Evolutionary conservation across 2,329 filamentous ascomycete species (phyloP), one percentile per base, ranked within the genome.

Genomic region (Penicillium sp.): DNA sequence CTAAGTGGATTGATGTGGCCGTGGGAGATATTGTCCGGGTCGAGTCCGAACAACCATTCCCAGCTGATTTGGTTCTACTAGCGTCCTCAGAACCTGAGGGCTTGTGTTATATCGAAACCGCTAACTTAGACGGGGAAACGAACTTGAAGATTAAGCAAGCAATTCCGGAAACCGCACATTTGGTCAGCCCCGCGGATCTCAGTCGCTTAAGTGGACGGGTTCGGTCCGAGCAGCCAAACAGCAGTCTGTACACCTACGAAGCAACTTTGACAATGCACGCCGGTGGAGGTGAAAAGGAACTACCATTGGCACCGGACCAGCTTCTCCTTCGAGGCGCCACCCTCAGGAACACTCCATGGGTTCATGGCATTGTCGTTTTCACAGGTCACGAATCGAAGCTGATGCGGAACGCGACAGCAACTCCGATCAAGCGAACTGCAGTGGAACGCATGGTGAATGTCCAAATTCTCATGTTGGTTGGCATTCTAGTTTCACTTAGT

Each of bases 61-160:
- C 93, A 0, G 89, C 93, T 33, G 93, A 98, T 70, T 71, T 98
- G 57, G 88, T 97, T 4, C 77, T 98, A 24, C 75, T 98, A 49
- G 90, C 93, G 8, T 95, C 88, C 63, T 97, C 93, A 6, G 94
- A 98, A 67, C 94, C 93, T 1, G 93, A 98, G 73, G 93, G 93
- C 61, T 74, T 98, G 49, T 98, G 93, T 71, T 98, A 98, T 68
- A 97, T 98, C 64, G 93, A 98, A 72, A 98, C 93, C 2, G 91
- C 93, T 21, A 98, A 98, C 66, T 76, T 98, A 51, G 93, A 98
- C 62, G 93, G 93, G 60, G 93, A 98, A 72, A 98, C 93, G 19
- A 98, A 98, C 66, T 74, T 98, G 60, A 98, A 98, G 72, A 95
- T 98, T 73, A 98, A 98, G 73, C 93, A 98, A 73, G 91, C 84